Evolutionary conservation across 2,329 filamentous ascomycete genomes (phyloP).

Genomic region (Cladosporium sp.): DNA sequence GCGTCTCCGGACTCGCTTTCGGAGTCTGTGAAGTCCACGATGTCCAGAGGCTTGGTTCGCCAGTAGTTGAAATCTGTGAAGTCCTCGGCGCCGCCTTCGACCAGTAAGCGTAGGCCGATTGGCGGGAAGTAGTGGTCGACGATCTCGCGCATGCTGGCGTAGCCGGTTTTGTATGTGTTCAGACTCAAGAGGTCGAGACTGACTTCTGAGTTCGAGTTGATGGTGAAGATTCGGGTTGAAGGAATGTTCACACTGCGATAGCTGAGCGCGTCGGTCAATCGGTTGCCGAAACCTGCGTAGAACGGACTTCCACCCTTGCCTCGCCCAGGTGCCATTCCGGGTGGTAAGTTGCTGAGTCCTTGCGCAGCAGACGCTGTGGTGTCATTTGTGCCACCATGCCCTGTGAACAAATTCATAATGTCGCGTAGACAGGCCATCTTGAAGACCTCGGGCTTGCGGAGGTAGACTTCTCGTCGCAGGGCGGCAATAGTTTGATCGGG

Average conservation of each 20-base stretch:
- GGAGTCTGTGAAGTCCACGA: slow-evolving; percentile 86
- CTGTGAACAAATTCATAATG: slow-evolving; percentile 78
- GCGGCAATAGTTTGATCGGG: slow-evolving; percentile 95
- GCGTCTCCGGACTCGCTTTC: slow-evolving; percentile 52
- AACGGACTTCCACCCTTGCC: slow-evolving; percentile 62
- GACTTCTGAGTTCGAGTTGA: slow-evolving; percentile 96
- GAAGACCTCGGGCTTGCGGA: slow-evolving; percentile 96
- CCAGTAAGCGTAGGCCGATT: slow-evolving; percentile 75
- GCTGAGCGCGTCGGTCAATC: slow-evolving; percentile 91
- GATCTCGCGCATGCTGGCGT: slow-evolving; percentile 94
- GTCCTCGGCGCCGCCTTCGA: slow-evolving; percentile 86
- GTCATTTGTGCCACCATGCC: slow-evolving; percentile 37
- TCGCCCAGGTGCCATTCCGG: slow-evolving; percentile 24
- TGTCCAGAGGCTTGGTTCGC: slow-evolving; percentile 78
- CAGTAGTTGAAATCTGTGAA: slow-evolving; percentile 98
- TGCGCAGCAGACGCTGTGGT: slow-evolving; percentile 30
- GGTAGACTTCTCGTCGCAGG: slow-evolving; percentile 84
- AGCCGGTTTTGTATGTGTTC: slow-evolving; percentile 94
- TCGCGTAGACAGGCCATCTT: slow-evolving; percentile 98
- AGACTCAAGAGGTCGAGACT: slow-evolving; percentile 84
- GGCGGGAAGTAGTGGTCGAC: slow-evolving; percentile 98
- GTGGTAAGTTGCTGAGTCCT: slow-evolving; percentile 26
- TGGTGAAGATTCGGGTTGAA: slow-evolving; percentile 91
- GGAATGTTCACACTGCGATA: slow-evolving; percentile 97
- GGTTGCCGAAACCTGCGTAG: slow-evolving; percentile 95